Base-by-base conservation (phyloP, 352 stramenopile genomes). In the Phytophthora brassicae region DNA sequence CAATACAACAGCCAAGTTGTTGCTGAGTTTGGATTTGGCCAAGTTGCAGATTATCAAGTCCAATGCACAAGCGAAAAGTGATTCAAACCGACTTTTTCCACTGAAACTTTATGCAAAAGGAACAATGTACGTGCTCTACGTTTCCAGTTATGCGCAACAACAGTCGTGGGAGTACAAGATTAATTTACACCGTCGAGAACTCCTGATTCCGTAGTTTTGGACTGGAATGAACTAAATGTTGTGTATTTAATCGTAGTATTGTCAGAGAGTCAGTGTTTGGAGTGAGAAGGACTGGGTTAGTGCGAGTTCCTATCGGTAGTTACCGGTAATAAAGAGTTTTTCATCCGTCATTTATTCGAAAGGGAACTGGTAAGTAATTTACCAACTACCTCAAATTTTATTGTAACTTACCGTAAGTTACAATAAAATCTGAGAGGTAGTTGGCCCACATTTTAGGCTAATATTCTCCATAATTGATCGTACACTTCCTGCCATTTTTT, bases 101-200 rank as follows among this genome's bases (percentile, higher is more conserved):
- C 24, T 94, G 45, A 92, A 92, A 55, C 56, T 94, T 17, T 94
- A 94, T 62, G 77, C 68, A 6, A 77, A 75, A 28, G 81, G 76
- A 13, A 82, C 66, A 4, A 72, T 92, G 57, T 89, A 94, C 60
- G 81, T 84, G 61, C 60, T 92, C 11, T 92, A 86, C 48, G 78
- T 90, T 39, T 89, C 83, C 29, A 89, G 76, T 43, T 86, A 86
- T 56, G 77, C 80, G 43, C 85, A 89, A 75, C 83, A 91, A 63
- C 82, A 88, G 62, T 73, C 71, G 6, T 94, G 85, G 85, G 81
- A 87, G 62, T 91, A 89, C 73, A 81, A 85, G 59, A 92, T 92
- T 59, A 78, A 92, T 29, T 62, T 84, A 46, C 80, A 89, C 33
- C 82, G 83, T 6, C 81, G 82, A 12, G 61, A 85, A 50, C 70